A percentile compares a stretch with the other conserved stretches of the same genome.
Conservation (phyloP, 257 asterid species). For the Nicotiana attenuata region DNA sequence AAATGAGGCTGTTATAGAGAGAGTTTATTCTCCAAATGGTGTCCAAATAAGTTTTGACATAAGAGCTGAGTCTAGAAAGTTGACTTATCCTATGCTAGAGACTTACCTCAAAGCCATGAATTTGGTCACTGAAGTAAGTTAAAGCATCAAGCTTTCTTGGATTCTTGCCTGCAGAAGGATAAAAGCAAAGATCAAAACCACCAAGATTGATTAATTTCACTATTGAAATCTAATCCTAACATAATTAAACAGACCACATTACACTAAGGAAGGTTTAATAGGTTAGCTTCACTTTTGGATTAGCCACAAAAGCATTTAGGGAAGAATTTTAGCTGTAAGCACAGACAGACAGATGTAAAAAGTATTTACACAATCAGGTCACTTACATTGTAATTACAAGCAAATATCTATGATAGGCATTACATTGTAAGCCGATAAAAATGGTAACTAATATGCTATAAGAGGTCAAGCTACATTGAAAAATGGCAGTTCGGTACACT, state of each 20-base stretch:
- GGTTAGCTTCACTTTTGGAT: neutral
- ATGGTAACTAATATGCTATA: neutral
- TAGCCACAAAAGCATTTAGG: neutral
- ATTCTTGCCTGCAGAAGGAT: conserved; percentile 22
- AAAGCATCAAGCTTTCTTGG: conserved; percentile 28
- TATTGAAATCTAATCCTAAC: neutral
- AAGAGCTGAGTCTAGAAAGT: neutral
- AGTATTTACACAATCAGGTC: neutral
- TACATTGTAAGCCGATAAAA: neutral
- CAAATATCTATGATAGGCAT: neutral
- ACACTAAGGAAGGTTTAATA: neutral
- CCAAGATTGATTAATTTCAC: neutral
- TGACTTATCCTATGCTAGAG: neutral
- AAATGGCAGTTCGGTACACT: too few species aligned
- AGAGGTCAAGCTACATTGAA: neutral
- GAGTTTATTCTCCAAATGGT: neutral
- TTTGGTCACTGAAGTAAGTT: conserved; percentile 40
- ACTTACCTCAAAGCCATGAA: conserved; percentile 37
- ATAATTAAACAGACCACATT: neutral
- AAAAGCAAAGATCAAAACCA: neutral
- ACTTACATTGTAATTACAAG: neutral
- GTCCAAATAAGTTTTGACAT: neutral
- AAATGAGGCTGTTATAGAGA: too few species aligned
- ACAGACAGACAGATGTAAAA: too few species aligned
- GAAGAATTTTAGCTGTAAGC: neutral